Conservation (phyloP, 495 filamentous ascomycete species). For the Daldinia bambusicola region DNA sequence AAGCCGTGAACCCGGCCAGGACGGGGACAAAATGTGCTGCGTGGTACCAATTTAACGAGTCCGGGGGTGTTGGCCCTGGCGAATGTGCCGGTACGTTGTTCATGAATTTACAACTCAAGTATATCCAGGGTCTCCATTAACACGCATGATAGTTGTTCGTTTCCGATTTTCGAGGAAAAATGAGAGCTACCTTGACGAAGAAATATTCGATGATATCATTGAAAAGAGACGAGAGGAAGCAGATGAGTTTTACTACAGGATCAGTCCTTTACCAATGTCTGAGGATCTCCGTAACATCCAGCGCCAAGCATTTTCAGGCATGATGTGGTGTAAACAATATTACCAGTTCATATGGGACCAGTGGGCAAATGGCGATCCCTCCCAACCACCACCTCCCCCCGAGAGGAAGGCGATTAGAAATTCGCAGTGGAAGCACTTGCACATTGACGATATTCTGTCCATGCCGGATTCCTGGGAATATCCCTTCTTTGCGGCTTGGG, state of each 20-base stretch:
- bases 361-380: constrained; percentile 85
- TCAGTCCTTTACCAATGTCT: constrained; percentile 92
- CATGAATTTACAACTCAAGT: too few relatives aligned
- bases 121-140: constrained; percentile 9
- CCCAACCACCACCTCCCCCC: constrained; percentile 81
- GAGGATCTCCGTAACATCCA: constrained; percentile 96
- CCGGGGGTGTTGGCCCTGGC: constrained; percentile 83
- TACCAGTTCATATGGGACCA: constrained; percentile 98
- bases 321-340: constrained; percentile 98
- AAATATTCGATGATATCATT: constrained; percentile 89
- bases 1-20: constrained; percentile 80
- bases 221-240: constrained; percentile 86
- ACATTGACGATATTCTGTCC: constrained; percentile 92
- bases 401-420: constrained; percentile 85
- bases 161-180: constrained; percentile 83
- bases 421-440: constrained; percentile 88
- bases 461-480: constrained; percentile 99
- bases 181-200: constrained; percentile 86
- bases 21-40: constrained; percentile 89
- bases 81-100: constrained; percentile 74
- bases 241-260: constrained; percentile 93
- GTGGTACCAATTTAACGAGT: constrained; percentile 92
- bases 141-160: constrained; percentile 72
- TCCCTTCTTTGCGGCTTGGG: constrained; percentile 98
- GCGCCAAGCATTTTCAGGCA: constrained; percentile 90